Conservation (phyloP, 106 monocot species). For the Dioscorea dumetorum region DNA sequence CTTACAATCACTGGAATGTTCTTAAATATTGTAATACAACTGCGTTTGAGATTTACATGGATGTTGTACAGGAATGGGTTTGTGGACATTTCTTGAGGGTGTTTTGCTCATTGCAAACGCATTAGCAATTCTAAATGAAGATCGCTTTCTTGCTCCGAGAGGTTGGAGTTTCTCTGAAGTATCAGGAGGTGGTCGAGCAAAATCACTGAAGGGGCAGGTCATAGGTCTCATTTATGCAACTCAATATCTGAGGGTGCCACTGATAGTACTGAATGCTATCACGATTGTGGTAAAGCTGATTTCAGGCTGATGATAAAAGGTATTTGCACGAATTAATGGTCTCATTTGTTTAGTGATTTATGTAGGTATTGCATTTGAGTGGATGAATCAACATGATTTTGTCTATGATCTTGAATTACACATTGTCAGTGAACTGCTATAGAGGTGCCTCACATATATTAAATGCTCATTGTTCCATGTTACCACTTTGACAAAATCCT, state of each 20-base stretch:
- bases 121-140: slow-evolving; percentile 54
- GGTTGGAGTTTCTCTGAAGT: slow-evolving; percentile 66
- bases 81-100: slow-evolving; percentile 56
- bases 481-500: too few species aligned
- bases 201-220: slow-evolving; percentile 42
- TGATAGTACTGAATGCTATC: slow-evolving; percentile 21
- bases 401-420: too few species aligned
- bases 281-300: slow-evolving; percentile 15
- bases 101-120: slow-evolving; percentile 49
- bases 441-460: too few species aligned
- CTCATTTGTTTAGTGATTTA: too few species aligned
- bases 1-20: too few species aligned
- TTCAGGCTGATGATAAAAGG: slow-evolving; percentile 6
- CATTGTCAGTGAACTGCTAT: too few species aligned
- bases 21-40: too few species aligned
- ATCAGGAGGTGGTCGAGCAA: slow-evolving; percentile 24
- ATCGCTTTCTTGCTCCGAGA: slow-evolving; percentile 42
- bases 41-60: background rate
- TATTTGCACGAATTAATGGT: background rate
- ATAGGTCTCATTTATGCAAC: slow-evolving; percentile 44
- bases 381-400: too few species aligned
- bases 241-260: slow-evolving; percentile 43
- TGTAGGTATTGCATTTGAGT: too few species aligned
- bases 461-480: too few species aligned
- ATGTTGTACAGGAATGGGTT: slow-evolving; percentile 29